Evolutionary conservation across 176 grass and related monocot species (phyloP).

Genomic region (Otatea glauca): DNA sequence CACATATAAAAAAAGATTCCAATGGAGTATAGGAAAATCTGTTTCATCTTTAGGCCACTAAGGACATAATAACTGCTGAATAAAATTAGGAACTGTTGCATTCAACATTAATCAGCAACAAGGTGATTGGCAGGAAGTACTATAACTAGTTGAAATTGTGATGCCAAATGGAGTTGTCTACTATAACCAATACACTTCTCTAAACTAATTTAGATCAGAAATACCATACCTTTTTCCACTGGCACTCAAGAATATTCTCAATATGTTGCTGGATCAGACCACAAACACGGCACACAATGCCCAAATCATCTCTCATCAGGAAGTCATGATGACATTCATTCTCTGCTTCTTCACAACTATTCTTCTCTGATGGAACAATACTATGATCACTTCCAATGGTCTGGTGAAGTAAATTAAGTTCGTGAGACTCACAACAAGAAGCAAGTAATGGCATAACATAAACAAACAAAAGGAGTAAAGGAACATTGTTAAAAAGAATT

Average conservation of each 20-base stretch:
- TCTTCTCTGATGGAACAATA: constrained; percentile 36
- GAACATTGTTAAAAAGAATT: neutral
- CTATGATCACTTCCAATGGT: constrained; percentile 29
- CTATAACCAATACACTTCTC: too few species aligned
- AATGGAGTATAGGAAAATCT: neutral
- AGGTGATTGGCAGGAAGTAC: neutral
- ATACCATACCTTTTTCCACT: constrained; percentile 67
- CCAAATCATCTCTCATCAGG: constrained; percentile 67
- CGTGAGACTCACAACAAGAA: constrained; percentile 9
- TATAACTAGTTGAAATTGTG: constrained; percentile 10
- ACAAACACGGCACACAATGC: constrained; percentile 75
- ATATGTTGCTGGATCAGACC: constrained; percentile 76
- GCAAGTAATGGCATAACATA: constrained; percentile 5
- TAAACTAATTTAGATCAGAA: neutral
- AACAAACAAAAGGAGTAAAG: neutral
- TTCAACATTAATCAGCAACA: constrained; percentile 5
- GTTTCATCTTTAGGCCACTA: neutral
- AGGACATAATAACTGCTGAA: constrained; percentile 1
- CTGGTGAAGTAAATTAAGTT: constrained; percentile 45
- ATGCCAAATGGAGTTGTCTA: constrained; percentile 8
- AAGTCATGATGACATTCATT: constrained; percentile 62
- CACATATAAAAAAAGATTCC: neutral
- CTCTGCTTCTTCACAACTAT: constrained; percentile 44
- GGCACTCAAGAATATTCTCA: constrained; percentile 60
- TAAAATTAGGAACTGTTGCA: neutral